A percentile compares a stretch with the other conserved stretches of the same genome.
Evolutionary conservation across 441 rosid genomes (phyloP).

Genomic region (Breynia disticha): DNA sequence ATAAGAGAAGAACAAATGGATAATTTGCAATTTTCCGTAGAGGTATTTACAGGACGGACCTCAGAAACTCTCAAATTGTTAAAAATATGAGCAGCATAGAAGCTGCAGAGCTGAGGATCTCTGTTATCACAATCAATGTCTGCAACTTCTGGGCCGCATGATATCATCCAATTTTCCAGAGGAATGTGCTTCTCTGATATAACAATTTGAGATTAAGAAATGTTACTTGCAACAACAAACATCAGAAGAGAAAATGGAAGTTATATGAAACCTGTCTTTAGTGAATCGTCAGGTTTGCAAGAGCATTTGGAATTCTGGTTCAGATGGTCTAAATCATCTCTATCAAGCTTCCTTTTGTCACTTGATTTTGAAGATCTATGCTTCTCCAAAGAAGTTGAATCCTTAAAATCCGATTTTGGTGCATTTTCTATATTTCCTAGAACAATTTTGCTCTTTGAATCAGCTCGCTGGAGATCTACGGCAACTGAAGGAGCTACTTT

Average conservation of each 20-base stretch:
- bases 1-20: background rate
- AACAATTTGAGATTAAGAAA: slow-evolving; percentile 21
- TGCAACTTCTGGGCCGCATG: slow-evolving; percentile 27
- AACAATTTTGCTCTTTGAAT: slow-evolving; percentile 14
- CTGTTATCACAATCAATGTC: slow-evolving; percentile 53
- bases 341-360: slow-evolving; percentile 11
- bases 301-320: slow-evolving; percentile 17
- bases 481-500: slow-evolving; percentile 30
- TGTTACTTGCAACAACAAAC: slow-evolving; percentile 15
- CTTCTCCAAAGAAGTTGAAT: slow-evolving; percentile 16
- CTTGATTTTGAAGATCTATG: slow-evolving; percentile 17
- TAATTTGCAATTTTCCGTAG: background rate
- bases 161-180: slow-evolving; percentile 19
- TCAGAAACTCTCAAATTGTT: slow-evolving; percentile 55
- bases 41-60: slow-evolving; percentile 28
- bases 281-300: slow-evolving; percentile 17
- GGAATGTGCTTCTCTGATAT: slow-evolving; percentile 28
- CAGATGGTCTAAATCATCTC: slow-evolving; percentile 13
- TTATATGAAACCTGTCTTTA: slow-evolving; percentile 29
- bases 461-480: slow-evolving; percentile 20
- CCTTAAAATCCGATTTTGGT: slow-evolving; percentile 11
- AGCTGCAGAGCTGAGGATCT: slow-evolving; percentile 58
- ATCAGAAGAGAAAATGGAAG: slow-evolving; percentile 3
- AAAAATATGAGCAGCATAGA: slow-evolving; percentile 56
- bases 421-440: slow-evolving; percentile 14